A percentile compares a stretch with the other conserved stretches of the same genome.
Conservation (phyloP, 2,329 filamentous ascomycete species). For the Hysterium pulicare region DNA sequence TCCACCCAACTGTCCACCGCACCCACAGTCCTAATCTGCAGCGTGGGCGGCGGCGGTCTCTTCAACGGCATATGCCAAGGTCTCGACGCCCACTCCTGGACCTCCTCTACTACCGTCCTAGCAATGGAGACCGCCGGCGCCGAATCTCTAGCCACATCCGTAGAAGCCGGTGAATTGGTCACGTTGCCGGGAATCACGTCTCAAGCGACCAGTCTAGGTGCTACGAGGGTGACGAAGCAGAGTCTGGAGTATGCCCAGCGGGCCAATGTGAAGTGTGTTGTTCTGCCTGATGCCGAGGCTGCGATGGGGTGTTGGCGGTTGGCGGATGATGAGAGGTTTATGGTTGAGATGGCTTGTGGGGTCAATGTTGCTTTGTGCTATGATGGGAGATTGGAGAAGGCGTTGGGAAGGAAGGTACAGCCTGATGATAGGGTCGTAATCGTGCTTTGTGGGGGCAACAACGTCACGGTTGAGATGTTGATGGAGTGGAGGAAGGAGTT, state of each 20-base stretch:
- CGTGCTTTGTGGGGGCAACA: constrained; percentile 71
- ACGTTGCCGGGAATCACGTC: constrained; percentile 70
- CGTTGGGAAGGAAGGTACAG: constrained; percentile 60
- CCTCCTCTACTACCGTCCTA: constrained; percentile 49
- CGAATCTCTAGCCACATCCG: constrained; percentile 62
- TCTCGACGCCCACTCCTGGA: constrained; percentile 49
- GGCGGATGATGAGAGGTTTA: constrained; percentile 73
- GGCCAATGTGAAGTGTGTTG: constrained; percentile 56
- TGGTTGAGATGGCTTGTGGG: constrained; percentile 84
- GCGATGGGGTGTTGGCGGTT: constrained; percentile 73
- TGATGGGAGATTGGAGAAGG: constrained; percentile 58
- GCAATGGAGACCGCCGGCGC: constrained; percentile 75
- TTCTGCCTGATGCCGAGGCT: constrained; percentile 73
- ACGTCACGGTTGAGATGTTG: constrained; percentile 51
- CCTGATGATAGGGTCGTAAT: constrained; percentile 72
- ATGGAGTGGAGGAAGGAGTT: constrained; percentile 47
- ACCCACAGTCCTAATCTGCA: constrained; percentile 69
- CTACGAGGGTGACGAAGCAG: constrained; percentile 64
- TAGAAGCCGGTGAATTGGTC: constrained; percentile 56
- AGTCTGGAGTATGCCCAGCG: constrained; percentile 63
- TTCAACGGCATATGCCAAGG: constrained; percentile 73
- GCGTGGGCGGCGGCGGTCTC: constrained; percentile 76
- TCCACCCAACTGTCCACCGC: constrained; percentile 40
- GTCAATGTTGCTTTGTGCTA: constrained; percentile 71
- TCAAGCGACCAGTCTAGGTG: constrained; percentile 71